These are phyloP conservation scores for Diaporthe vaccinii DNA, from an alignment of 2,329 filamentous ascomycete species.

Conservation along the genomic window DNA sequence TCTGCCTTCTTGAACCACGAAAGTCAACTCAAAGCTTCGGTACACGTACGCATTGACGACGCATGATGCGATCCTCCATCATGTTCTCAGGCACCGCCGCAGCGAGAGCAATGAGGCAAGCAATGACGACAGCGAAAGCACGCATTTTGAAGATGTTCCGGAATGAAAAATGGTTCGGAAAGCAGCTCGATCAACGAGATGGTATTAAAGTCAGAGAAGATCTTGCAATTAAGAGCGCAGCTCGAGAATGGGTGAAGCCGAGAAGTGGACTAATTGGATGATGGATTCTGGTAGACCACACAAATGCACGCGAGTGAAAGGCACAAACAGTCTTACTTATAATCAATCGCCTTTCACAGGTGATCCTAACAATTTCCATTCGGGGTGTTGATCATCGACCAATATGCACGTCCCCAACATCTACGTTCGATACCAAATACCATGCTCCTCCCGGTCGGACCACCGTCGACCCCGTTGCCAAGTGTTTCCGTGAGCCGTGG, in stretches of 20 bases:
- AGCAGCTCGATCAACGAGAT: background rate
- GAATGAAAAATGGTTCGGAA: background rate
- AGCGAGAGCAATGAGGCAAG: constrained; percentile 8
- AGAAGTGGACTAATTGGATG: background rate
- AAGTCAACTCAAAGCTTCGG: background rate
- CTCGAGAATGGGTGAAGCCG: background rate
- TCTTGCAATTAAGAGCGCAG: background rate
- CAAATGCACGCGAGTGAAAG: background rate
- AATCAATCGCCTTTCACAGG: background rate
- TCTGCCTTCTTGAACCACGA: too few relatives aligned
- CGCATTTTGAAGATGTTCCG: background rate
- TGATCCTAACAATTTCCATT: background rate
- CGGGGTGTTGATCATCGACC: background rate
- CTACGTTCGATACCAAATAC: background rate
- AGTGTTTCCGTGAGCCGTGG: constrained; percentile 9
- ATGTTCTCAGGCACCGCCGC: constrained; percentile 22
- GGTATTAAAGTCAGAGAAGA: accelerated
- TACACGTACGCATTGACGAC: constrained; percentile 13
- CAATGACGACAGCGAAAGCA: background rate
- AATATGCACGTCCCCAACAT: background rate
- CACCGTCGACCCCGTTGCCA: background rate
- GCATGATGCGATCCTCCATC: constrained; percentile 26
- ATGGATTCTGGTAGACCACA: background rate
- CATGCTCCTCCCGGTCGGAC: background rate
- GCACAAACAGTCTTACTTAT: constrained; percentile 5